Evolutionary conservation across 768 basidiomycete genomes (phyloP), one percentile per base, ranked within the genome.

Genomic region (Trametes maxima): DNA sequence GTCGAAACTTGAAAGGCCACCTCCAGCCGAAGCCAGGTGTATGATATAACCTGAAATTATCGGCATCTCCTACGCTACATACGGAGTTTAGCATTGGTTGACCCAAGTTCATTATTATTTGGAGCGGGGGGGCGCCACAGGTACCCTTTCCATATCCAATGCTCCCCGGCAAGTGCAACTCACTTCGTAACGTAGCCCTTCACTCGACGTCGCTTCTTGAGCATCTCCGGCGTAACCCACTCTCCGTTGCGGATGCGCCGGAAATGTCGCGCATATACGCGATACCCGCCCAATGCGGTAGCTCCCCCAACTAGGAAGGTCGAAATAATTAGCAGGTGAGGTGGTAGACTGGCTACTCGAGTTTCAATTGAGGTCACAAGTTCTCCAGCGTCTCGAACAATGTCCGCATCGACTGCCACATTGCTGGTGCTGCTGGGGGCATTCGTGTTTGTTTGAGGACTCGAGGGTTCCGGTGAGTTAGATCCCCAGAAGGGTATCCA

Each of bases 31-130:
- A 70, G 0, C 82, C 80, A 0, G 95, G 95, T 0, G 87, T 94
- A 69, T 98, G 95, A 66, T 86, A 97, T 33, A 98, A 51, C 25
- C 90, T 78, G 72, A 96, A 95, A 69, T 93, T 93, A 73, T 98
- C 95, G 13, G 82, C 86, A 68, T 95, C 93, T 3, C 90, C 90
- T 53, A 94, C 92, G 62, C 91, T 92, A 39, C 19, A 49, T 14
- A 40, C 62, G 16, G 45, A 42, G 36, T 39, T 50, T 22, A 17
- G 25, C 40, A 49, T 33, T 12, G 19, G 47, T 17, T 36, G 33
- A 8, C 47, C 45, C 7, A 19, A 37, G 14, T 33, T 33, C 8
- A 33, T 33, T 33, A 8, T 33, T 3, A 8, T 8, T 33, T 3
- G 28, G 8, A 33, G 28, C 28, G 28, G 28, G 4, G 28, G 28